Base-by-base conservation (phyloP, 768 basidiomycete genomes). In the Mycena albidolilacea region DNA sequence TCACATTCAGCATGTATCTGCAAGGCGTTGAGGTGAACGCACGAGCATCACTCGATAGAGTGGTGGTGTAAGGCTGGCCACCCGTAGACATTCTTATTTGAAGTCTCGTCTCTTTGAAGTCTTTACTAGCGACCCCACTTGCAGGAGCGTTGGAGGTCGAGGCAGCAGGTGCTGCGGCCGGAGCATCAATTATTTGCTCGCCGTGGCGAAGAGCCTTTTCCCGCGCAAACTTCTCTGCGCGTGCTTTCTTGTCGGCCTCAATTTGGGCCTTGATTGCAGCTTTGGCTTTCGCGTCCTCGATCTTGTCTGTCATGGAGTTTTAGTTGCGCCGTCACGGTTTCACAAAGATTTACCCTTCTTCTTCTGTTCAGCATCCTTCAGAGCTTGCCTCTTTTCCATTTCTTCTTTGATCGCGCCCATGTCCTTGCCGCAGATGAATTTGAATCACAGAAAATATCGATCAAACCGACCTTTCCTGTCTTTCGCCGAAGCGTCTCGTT, bases 121-220 rank as follows among this genome's bases (percentile, higher is more conserved):
- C 95, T 76, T 89, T 92, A 23, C 94, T 90, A 7, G 91, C 84
- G 1, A 87, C 82, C 5, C 85, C 82, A 3, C 85, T 81, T 0
- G 84, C 80, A 9, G 86, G 80, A 44, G 85, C 71, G 0, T 85
- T 73, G 0, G 86, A 75, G 0, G 83, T 77, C 0, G 87, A 70
- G 3, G 86, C 75, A 9, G 83, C 76, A 6, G 85, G 74, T 1
- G 82, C 76, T 14, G 81, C 57, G 21, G 84, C 71, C 23, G 81
- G 67, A 15, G 82, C 80, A 35, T 85, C 83, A 30, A 85, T 77
- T 21, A 85, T 78, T n/a, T 84, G 79, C 66, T 85, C 84, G 1
- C 97, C 97, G 44, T 97, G 96, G 41, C 97, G 89, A 8, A 97
- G 80, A 0, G 97, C 97, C 80, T 98, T 98, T 83, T 98, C 97